phyloP scores from a whole-genome alignment of 2,329 filamentous ascomycete genomes.

The Penicillium paneum region DNA sequence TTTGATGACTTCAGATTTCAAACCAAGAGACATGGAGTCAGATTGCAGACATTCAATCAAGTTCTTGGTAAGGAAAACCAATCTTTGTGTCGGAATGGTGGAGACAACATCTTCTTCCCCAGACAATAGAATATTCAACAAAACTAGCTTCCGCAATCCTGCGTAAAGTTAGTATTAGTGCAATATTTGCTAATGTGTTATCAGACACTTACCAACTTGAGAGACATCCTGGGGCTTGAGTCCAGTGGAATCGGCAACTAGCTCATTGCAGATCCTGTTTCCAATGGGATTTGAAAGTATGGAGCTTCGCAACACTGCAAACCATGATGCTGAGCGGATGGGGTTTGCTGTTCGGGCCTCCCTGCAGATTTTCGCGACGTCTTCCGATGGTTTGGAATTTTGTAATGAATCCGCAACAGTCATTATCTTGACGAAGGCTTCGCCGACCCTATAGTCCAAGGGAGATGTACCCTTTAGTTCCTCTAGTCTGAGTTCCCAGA shows the following conservation, averaged over 20 bases:
- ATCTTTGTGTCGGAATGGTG: constrained; percentile 57
- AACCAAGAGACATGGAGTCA: constrained; percentile 46
- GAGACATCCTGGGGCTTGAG: constrained; percentile 46
- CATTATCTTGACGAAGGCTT: constrained; percentile 42
- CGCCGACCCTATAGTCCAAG: constrained; percentile 39
- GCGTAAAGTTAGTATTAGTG: constrained; percentile 12
- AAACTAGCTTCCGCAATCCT: constrained; percentile 50
- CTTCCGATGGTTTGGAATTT: constrained; percentile 29
- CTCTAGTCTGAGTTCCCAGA: constrained; percentile 39
- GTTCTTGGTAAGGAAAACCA: constrained; percentile 80
- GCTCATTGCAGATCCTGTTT: constrained; percentile 56
- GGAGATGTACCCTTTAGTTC: constrained; percentile 30
- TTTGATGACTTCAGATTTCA: constrained; percentile 42
- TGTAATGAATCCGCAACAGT: constrained; percentile 30
- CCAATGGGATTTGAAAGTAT: constrained; percentile 49
- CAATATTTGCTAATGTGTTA: not conserved
- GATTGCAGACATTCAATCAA: constrained; percentile 69
- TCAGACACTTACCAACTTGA: constrained; percentile 39
- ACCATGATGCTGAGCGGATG: constrained; percentile 47
- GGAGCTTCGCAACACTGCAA: constrained; percentile 50
- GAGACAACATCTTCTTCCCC: constrained; percentile 48
- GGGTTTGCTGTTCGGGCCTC: constrained; percentile 40
- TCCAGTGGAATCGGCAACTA: constrained; percentile 59
- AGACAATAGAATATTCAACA: constrained; percentile 55
- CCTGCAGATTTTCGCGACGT: constrained; percentile 35